phyloP scores from a whole-genome alignment of 495 filamentous ascomycete species.

The Thozetella sp. region DNA sequence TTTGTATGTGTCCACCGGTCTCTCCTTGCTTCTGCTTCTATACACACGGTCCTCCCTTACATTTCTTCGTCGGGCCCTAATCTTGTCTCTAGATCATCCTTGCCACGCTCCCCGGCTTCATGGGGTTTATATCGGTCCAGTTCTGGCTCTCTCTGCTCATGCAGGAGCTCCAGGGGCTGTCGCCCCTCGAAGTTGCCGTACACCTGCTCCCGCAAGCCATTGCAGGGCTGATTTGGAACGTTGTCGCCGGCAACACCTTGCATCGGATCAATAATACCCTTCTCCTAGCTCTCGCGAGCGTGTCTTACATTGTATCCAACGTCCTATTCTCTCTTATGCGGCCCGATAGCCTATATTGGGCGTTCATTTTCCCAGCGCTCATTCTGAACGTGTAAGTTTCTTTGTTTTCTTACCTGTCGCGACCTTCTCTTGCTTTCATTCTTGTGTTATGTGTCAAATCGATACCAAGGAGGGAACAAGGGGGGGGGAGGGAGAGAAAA shows the following conservation, averaged over 20 bases:
- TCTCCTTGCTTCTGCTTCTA: not conserved
- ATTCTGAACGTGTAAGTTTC: constrained; percentile 38
- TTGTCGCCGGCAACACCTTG: constrained; percentile 50
- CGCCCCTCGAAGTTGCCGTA: constrained; percentile 52
- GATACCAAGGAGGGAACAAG: no score
- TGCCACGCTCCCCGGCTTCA: constrained; percentile 52
- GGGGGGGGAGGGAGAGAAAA: no score
- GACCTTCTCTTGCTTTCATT: no score
- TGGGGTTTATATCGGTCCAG: constrained; percentile 45
- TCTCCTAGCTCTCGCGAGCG: constrained; percentile 48
- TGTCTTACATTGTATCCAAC: constrained; percentile 40
- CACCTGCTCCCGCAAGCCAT: constrained; percentile 59
- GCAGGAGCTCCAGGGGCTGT: constrained; percentile 52
- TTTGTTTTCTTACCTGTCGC: no score
- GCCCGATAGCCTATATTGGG: constrained; percentile 53
- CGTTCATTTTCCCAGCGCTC: constrained; percentile 57
- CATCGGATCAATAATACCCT: constrained; percentile 48
- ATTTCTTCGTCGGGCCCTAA: not conserved
- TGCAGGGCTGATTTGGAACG: constrained; percentile 48
- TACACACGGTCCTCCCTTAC: not conserved
- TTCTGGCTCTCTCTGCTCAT: constrained; percentile 62
- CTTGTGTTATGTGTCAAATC: no score
- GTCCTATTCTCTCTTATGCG: constrained; percentile 42
- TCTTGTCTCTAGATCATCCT: constrained; percentile 51
- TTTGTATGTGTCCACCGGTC: constrained; percentile 38